These are phyloP conservation scores for Cladophialophora immunda DNA, from an alignment of 2,329 filamentous ascomycete genomes.

Conservation along the genomic window DNA sequence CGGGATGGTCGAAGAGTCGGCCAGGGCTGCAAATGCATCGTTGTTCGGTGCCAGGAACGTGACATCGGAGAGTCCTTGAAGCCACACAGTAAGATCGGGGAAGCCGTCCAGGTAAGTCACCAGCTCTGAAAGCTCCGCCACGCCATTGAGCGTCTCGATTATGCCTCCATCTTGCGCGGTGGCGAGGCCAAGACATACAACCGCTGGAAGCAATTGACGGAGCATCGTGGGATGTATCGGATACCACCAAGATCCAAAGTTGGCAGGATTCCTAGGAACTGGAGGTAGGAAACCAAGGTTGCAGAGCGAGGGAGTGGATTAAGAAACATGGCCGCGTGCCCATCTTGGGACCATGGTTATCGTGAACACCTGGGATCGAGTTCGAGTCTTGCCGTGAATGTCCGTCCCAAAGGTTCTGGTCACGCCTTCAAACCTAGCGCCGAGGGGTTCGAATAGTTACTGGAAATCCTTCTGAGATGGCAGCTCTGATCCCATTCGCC, in stretches of 20 bases:
- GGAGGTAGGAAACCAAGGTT: not conserved
- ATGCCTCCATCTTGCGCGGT: conserved; percentile 18
- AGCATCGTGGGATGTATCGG: conserved; percentile 5
- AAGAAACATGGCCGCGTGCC: not conserved
- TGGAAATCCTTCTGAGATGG: conserved; percentile 5
- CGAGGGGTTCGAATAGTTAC: conserved; percentile 3
- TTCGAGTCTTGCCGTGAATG: conserved; percentile 7
- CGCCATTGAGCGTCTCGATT: conserved; percentile 27
- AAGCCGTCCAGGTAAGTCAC: conserved; percentile 21
- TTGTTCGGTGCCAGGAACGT: conserved; percentile 68
- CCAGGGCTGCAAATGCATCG: conserved; percentile 51
- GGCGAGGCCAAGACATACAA: conserved; percentile 8
- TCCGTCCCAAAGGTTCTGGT: conserved; percentile 9
- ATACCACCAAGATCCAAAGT: not conserved
- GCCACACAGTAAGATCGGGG: conserved; percentile 28
- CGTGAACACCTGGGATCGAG: not conserved
- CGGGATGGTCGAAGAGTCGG: conserved; percentile 7
- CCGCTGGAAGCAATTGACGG: not conserved
- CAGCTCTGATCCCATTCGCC: conserved; percentile 8
- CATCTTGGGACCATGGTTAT: not conserved
- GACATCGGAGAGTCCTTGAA: conserved; percentile 57
- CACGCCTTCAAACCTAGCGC: conserved; percentile 1
- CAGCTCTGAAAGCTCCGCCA: conserved; percentile 34
- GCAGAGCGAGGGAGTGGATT: not conserved
- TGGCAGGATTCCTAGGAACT: no score